Evolutionary conservation across 179 eudicot species (phyloP), one percentile per base, ranked within the genome.

Genomic region (Gypsophila paniculata): DNA sequence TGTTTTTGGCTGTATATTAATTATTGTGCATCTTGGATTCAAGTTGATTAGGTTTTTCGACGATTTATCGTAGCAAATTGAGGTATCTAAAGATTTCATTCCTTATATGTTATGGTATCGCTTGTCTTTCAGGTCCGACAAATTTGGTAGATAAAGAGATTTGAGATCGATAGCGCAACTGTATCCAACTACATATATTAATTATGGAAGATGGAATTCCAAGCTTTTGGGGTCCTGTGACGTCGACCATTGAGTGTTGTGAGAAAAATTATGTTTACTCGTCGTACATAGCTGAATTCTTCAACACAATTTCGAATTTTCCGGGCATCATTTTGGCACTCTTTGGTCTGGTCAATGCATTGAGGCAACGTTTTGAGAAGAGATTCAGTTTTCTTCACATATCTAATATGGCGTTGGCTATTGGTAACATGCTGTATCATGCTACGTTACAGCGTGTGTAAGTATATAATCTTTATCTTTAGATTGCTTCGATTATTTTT

Each of bases 141-240:
- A 21, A 61, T 22, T 34, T 25, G 61, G 63, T 19, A 61, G 71
- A 19, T 61, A 36, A n/a, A 54, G 42, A 39, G 69, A 26, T 65
- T 65, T 36, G 49, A 34, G 53, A 39, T 65, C 34, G 69, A 23
- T 14, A 36, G 23, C 42, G 65, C 36, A 13, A 15, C 2, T 65
- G 51, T 65, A 61, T 48, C 1, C 5, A 2, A 3, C 9, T 36
- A 18, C n/a, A 26, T n/a, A n/a, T n/a, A n/a, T n/a, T n/a, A n/a
- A n/a, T n/a, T n/a, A 84, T 81, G 85, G 87, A 75, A 29, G 81
- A 81, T 74, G 85, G 78, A 68, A 69, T 80, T 65, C 61, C 85
- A 18, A 84, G 84, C 76, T 84, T 84, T 52, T 84, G 87, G 87
- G 87, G 87, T 61, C 85, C 87, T 52, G 87, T 84, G 78, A 84